Base-by-base conservation (phyloP, 306 rosid species). In the Prunus dulcis region DNA sequence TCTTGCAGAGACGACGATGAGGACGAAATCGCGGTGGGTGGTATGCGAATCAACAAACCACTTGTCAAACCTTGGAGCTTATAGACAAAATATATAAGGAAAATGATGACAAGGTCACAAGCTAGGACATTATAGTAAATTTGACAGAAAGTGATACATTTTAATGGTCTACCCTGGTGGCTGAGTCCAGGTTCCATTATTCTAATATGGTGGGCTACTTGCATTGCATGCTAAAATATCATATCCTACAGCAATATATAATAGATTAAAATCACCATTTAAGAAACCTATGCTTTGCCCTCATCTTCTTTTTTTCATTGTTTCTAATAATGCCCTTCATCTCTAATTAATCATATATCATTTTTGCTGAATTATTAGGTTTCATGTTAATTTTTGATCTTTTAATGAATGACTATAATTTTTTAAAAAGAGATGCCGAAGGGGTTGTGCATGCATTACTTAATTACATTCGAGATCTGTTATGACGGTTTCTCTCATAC, bases 131-230 rank as follows among this genome's bases (percentile, higher is more conserved):
- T 11, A 13, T 12, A 47, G 51, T 47, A 47, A 47, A 47, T 47
- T 47, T 47, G 51, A 13, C 51, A 47, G 17, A 12, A 11, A 10
- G 51, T 47, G 15, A 47, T 47, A 12, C 23, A 4, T 57, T 52
- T 51, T 28, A 27, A 6, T 41, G 76, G 76, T 72, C 60, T 10
- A 18, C 74, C 20, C 62, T 45, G 80, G 68, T 68, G 68, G 80
- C 43, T 47, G 60, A 41, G 27, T 47, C 34, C 73, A 74, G 18
- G 2, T 47, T 38, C 7, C 22, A 19, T 10, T 49, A n/a, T 77
- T 77, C 80, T 28, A 28, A 11, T 13, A 28, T 45, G 75, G 69
- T 28, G 67, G 58, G 75, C 78, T 74, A 12, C 70, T 9, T 49
- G 12, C 13, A 7, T 17, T 49, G 12, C 13, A 7, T 17, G 9